These are phyloP conservation scores for Auricularia auricula-judae DNA, from an alignment of 768 basidiomycete genomes.

Conservation along the genomic window DNA sequence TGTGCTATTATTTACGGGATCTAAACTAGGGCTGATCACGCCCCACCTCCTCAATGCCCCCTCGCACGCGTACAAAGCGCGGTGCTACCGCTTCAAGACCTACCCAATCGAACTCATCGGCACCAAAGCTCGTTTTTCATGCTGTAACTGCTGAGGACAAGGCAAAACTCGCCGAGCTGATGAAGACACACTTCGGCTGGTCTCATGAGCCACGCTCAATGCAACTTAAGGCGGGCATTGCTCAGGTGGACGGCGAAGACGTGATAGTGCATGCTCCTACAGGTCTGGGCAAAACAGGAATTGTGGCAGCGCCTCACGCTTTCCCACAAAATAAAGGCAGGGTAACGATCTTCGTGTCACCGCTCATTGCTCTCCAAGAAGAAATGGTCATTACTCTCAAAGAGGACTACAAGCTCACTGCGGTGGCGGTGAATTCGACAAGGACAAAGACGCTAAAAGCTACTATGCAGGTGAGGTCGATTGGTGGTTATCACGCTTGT, in stretches of 20 bases:
- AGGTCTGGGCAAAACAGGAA: slow-evolving; percentile 26
- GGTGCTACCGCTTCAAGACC: too few species aligned
- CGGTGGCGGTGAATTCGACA: slow-evolving; percentile 23
- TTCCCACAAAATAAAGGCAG: slow-evolving; percentile 17
- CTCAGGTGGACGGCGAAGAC: slow-evolving; percentile 22
- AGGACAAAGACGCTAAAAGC: slow-evolving; percentile 19
- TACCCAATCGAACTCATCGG: too few species aligned
- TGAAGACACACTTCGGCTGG: slow-evolving; percentile 16
- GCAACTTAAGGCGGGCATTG: slow-evolving; percentile 20
- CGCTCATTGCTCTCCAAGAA: slow-evolving; percentile 27
- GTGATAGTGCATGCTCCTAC: slow-evolving; percentile 26
- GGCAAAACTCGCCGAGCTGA: slow-evolving; percentile 6
- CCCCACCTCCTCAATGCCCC: too few species aligned
- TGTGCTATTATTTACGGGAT: too few species aligned
- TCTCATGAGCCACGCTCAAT: slow-evolving; percentile 13
- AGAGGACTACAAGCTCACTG: slow-evolving; percentile 20
- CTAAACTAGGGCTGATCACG: too few species aligned
- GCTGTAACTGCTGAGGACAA: slow-evolving; percentile 9
- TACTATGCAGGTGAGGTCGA: slow-evolving; percentile 16
- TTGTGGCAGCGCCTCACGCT: slow-evolving; percentile 28
- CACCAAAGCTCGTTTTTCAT: background rate
- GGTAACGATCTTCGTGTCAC: slow-evolving; percentile 28
- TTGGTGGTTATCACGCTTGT: slow-evolving; percentile 4
- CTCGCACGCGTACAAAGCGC: too few species aligned
- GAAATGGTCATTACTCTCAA: slow-evolving; percentile 25